Evolutionary conservation across 164 flowering plant genomes (phyloP).

Genomic region (Annona squamosa): DNA sequence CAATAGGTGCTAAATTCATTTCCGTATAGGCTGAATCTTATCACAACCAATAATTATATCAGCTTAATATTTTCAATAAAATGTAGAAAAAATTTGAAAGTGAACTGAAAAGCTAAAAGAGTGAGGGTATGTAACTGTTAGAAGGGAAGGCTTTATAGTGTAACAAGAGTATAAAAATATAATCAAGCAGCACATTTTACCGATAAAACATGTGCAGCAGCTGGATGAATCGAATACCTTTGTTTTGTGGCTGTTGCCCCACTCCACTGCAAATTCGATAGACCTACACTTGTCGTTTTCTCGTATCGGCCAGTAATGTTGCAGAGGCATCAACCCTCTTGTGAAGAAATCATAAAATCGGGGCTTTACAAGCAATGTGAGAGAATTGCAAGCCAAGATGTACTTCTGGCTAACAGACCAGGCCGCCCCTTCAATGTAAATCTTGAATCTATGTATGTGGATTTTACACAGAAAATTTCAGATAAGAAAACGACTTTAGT

Average conservation of each 20-base stretch:
- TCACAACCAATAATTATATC: no score
- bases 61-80: no score
- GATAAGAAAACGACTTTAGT: background rate
- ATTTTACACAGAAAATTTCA: background rate
- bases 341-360: slow-evolving; percentile 50
- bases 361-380: slow-evolving; percentile 34
- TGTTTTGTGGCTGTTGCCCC: slow-evolving; percentile 50
- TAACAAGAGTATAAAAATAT: background rate
- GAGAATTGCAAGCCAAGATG: slow-evolving; percentile 56
- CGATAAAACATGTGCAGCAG: background rate
- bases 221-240: slow-evolving; percentile 24
- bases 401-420: slow-evolving; percentile 75
- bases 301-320: slow-evolving; percentile 66
- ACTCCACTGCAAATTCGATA: slow-evolving; percentile 53
- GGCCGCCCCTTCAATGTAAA: slow-evolving; percentile 55
- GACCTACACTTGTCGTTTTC: slow-evolving; percentile 31
- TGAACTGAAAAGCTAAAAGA: background rate
- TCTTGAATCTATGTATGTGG: slow-evolving; percentile 37
- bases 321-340: slow-evolving; percentile 41
- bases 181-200: background rate
- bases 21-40: no score
- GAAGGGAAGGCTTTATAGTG: no score
- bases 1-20: no score
- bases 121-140: background rate
- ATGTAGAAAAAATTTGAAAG: no score